phyloP scores from a whole-genome alignment of 1,139 yeast species.

The Pichia inconspicua region DNA sequence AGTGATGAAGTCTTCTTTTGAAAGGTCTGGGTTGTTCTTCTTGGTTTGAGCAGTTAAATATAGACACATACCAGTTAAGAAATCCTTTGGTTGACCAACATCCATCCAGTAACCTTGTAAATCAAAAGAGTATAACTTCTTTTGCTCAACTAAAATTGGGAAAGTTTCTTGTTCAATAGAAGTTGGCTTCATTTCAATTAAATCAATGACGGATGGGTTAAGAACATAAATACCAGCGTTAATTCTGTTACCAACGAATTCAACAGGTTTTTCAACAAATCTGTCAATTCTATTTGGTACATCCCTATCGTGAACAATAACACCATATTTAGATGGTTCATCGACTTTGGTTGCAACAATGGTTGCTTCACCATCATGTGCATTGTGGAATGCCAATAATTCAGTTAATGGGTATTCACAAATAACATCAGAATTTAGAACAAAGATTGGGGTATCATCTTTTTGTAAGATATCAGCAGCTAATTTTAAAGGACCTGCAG shows the following conservation, averaged over 20 bases:
- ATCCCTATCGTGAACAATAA: conserved; percentile 92
- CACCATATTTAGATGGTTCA: conserved; percentile 99
- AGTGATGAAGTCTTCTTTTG: conserved; percentile 63
- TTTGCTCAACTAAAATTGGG: conserved; percentile 89
- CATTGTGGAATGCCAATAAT: conserved; percentile 84
- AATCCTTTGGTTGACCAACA: conserved; percentile 99
- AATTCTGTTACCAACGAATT: conserved; percentile 96
- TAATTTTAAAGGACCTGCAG: conserved; percentile 98
- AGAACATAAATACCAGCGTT: conserved; percentile 95
- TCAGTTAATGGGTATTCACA: conserved; percentile 97
- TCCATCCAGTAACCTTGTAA: conserved; percentile 99
- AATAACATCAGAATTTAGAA: conserved; percentile 94
- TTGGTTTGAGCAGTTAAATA: conserved; percentile 83
- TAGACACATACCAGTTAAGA: conserved; percentile 90
- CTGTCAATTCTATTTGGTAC: conserved; percentile 93
- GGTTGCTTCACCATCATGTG: conserved; percentile 97
- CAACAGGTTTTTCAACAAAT: conserved; percentile 98
- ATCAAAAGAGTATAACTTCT: conserved; percentile 88
- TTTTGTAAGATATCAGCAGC: conserved; percentile 91
- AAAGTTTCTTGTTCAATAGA: conserved; percentile 99
- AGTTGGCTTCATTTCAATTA: conserved; percentile 96
- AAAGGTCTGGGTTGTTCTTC: conserved; percentile 66
- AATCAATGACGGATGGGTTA: conserved; percentile 93
- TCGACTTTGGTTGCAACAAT: conserved; percentile 99
- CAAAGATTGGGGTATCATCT: conserved; percentile 95